Conservation (phyloP, 2,329 filamentous ascomycete species). For the Ceratocystis cacaofunesta region DNA sequence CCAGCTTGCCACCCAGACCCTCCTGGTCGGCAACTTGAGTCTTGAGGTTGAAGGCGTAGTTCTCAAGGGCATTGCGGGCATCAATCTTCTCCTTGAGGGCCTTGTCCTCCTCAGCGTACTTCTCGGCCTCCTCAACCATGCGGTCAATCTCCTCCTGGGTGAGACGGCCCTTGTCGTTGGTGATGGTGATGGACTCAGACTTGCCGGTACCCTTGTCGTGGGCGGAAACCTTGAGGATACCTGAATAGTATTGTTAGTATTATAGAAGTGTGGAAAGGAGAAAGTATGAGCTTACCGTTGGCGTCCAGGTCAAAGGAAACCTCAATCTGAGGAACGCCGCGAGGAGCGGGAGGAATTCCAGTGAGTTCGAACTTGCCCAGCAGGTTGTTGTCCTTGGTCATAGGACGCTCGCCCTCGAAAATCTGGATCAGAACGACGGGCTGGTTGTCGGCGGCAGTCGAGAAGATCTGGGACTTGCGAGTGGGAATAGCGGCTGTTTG, state of each 20-base stretch:
- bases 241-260: not conserved
- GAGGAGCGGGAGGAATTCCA: conserved; percentile 83
- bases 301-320: conserved; percentile 95
- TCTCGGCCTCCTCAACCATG: conserved; percentile 96
- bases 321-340: conserved; percentile 95
- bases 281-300: conserved; percentile 45
- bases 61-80: conserved; percentile 90
- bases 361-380: conserved; percentile 98
- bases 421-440: conserved; percentile 91
- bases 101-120: conserved; percentile 99
- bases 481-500: conserved; percentile 60
- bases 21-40: conserved; percentile 97
- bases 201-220: conserved; percentile 98
- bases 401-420: conserved; percentile 79
- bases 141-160: conserved; percentile 95
- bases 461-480: conserved; percentile 96
- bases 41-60: conserved; percentile 98
- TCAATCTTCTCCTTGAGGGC: conserved; percentile 93
- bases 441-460: conserved; percentile 92
- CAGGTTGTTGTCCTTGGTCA: conserved; percentile 95
- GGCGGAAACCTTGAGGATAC: conserved; percentile 86
- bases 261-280: too few species aligned
- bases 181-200: conserved; percentile 94
- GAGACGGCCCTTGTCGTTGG: conserved; percentile 97
- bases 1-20: conserved; percentile 94